Percentiles rank a stretch among this genome's conserved stretches.
Conservation (phyloP, 1,139 yeast species). For the Arxiozyma telluris region DNA sequence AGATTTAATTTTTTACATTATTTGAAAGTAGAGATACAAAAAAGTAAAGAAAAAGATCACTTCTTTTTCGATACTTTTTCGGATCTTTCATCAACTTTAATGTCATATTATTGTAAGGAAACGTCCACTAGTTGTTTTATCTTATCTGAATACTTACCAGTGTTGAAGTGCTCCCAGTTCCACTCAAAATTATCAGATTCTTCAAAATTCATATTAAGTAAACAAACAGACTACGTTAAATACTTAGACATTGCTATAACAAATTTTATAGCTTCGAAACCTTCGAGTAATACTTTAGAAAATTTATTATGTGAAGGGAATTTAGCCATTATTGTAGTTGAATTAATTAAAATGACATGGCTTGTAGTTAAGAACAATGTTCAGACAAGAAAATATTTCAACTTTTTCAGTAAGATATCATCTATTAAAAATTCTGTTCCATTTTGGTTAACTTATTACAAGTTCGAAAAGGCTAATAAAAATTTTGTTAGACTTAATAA, state of each 20-base stretch:
- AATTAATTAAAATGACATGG: constrained; percentile 35
- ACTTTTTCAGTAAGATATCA: constrained; percentile 34
- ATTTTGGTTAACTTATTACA: constrained; percentile 52
- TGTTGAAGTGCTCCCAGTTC: constrained; percentile 18
- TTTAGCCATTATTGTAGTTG: constrained; percentile 33
- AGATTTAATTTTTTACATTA: constrained; percentile 14
- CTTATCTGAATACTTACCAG: constrained; percentile 15
- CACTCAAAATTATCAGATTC: constrained; percentile 13
- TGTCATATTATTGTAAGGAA: constrained; percentile 9
- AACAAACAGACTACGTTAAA: constrained; percentile 20
- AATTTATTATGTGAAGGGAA: constrained; percentile 30
- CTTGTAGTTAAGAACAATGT: constrained; percentile 28
- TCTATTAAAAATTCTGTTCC: constrained; percentile 35
- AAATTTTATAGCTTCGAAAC: constrained; percentile 15
- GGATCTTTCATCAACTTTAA: constrained; percentile 9
- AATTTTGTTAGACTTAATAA: constrained; percentile 39
- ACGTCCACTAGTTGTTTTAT: constrained; percentile 1
- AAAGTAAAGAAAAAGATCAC: constrained; percentile 9
- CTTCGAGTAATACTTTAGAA: constrained; percentile 14
- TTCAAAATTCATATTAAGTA: constrained; percentile 14
- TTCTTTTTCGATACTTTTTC: constrained; percentile 9
- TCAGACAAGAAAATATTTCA: constrained; percentile 38
- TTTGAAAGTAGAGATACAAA: constrained; percentile 10
- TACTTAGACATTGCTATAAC: constrained; percentile 22
- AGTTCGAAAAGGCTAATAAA: constrained; percentile 39